phyloP scores from a whole-genome alignment of 2,329 filamentous ascomycete genomes.

The Penicillium sp. region DNA sequence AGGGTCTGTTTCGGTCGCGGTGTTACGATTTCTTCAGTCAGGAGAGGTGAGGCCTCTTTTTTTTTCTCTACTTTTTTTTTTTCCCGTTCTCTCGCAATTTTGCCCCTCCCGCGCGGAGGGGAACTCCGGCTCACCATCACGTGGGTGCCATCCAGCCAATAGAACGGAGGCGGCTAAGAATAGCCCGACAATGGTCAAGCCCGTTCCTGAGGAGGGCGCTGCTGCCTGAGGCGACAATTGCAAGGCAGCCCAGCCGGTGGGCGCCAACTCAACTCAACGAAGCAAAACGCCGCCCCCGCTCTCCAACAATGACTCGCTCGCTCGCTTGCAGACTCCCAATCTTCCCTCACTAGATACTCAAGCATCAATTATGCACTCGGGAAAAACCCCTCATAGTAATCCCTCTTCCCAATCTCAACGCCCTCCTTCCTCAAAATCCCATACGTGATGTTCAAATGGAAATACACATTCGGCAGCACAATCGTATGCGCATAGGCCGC shows the following conservation, averaged over 20 bases:
- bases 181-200: neutral
- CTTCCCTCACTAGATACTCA: no score
- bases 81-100: neutral
- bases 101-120: neutral
- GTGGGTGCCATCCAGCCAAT: neutral
- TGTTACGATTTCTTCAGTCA: neutral
- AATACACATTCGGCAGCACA: constrained; percentile 31
- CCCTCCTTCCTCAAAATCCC: constrained; percentile 28
- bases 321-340: no score
- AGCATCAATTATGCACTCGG: neutral
- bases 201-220: neutral
- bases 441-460: constrained; percentile 30
- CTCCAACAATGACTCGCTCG: no score
- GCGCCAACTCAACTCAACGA: no score
- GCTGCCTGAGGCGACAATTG: no score
- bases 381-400: constrained; percentile 17
- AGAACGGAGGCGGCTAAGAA: neutral
- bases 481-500: constrained; percentile 24
- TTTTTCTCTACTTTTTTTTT: constrained; percentile 2
- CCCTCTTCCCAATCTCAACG: constrained; percentile 25
- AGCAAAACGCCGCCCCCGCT: no score
- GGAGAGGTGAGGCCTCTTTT: constrained; percentile 2
- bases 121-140: neutral
- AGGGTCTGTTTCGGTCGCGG: neutral
- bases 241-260: no score